phyloP scores from a whole-genome alignment of 2,329 filamentous ascomycete genomes.

The Fusarium proliferatum region DNA sequence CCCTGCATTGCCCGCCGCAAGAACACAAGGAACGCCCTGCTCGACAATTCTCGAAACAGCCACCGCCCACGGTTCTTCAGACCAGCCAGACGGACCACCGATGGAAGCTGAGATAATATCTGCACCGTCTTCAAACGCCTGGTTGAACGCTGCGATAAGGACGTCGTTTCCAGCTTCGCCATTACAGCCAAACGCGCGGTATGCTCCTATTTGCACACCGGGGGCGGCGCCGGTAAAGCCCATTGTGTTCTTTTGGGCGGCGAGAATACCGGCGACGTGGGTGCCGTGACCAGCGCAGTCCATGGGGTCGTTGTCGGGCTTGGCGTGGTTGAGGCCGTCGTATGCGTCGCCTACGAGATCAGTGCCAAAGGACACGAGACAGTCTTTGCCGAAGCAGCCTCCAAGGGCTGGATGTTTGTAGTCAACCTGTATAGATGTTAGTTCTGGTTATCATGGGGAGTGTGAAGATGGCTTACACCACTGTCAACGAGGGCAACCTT shows the following conservation, averaged over 20 bases:
- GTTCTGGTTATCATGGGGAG: fast-evolving
- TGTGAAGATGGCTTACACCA: conserved; percentile 56
- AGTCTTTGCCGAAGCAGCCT: conserved; percentile 70
- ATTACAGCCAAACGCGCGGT: conserved; percentile 67
- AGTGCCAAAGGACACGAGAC: conserved; percentile 66
- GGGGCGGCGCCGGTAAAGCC: conserved; percentile 69
- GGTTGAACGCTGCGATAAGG: conserved; percentile 68
- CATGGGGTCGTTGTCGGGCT: conserved; percentile 63
- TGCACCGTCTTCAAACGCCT: conserved; percentile 69
- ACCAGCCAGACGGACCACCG: conserved; percentile 63
- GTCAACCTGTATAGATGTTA: conserved; percentile 58
- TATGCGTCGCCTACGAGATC: conserved; percentile 69
- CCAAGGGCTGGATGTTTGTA: conserved; percentile 73
- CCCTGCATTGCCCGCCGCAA: conserved; percentile 65
- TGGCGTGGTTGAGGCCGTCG: conserved; percentile 52
- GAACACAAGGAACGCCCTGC: conserved; percentile 62
- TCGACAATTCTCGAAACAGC: conserved; percentile 64
- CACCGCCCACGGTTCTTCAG: conserved; percentile 62
- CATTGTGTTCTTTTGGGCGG: conserved; percentile 63
- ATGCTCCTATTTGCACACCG: conserved; percentile 66
- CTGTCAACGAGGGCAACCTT: conserved; percentile 66
- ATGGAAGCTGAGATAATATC: conserved; percentile 68
- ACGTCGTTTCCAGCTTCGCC: conserved; percentile 65
- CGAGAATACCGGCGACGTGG: conserved; percentile 71
- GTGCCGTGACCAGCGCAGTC: conserved; percentile 70